phyloP scores from a whole-genome alignment of 2,329 filamentous ascomycete species.

The Neoarthrinium moseri region DNA sequence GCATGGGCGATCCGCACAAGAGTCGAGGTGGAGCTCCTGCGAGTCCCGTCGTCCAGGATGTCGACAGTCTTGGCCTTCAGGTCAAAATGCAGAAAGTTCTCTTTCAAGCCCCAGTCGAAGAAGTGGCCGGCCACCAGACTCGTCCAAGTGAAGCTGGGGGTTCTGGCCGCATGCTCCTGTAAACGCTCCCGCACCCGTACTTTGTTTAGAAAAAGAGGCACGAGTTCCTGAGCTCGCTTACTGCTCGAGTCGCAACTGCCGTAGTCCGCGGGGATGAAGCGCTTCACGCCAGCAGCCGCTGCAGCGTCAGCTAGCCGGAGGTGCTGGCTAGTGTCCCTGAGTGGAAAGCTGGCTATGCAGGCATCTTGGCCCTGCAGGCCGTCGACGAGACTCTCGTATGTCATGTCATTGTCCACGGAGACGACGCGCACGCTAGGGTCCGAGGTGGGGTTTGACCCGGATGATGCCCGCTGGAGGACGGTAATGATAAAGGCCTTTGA shows the following conservation, averaged over 20 bases:
- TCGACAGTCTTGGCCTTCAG: constrained; percentile 26
- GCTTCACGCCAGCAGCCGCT: constrained; percentile 31
- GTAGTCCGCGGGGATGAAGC: constrained; percentile 39
- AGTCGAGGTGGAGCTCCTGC: constrained; percentile 33
- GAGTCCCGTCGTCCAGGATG: constrained; percentile 31
- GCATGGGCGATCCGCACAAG: constrained; percentile 31
- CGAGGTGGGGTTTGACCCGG: constrained; percentile 17
- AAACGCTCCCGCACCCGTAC: constrained; percentile 29
- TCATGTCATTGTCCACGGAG: constrained; percentile 30
- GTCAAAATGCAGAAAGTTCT: constrained; percentile 35
- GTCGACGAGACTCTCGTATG: constrained; percentile 24
- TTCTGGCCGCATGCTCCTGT: constrained; percentile 22
- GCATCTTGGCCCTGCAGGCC: constrained; percentile 34
- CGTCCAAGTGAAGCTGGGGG: constrained; percentile 32
- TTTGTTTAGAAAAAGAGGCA: constrained; percentile 34
- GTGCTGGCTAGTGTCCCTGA: constrained; percentile 27
- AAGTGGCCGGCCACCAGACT: constrained; percentile 38
- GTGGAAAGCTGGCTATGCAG: constrained; percentile 33
- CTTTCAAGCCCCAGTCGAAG: constrained; percentile 38
- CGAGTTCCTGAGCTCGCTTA: constrained; percentile 30
- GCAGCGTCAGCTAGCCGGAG: constrained; percentile 35
- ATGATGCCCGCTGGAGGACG: constrained; percentile 31
- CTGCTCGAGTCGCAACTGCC: constrained; percentile 37
- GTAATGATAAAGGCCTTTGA: constrained; percentile 30
- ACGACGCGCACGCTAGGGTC: constrained; percentile 18